Evolutionary conservation across 306 rosid species (phyloP).

Genomic region (Trifolium dubium): DNA sequence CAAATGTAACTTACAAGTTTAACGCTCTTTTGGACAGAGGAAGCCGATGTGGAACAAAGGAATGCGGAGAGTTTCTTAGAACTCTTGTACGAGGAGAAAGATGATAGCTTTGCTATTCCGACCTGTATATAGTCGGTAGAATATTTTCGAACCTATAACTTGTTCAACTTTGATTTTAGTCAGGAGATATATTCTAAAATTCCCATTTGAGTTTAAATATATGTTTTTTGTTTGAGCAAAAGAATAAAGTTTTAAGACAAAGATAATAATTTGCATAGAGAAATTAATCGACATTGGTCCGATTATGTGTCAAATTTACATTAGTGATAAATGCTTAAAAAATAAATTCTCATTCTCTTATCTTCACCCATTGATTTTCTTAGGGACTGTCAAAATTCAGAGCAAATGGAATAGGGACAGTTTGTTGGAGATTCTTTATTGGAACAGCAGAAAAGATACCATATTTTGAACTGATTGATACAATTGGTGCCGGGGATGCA

Average conservation of each 20-base stretch:
- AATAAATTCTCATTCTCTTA: too few relatives aligned
- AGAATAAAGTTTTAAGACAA: not conserved
- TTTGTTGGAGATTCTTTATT: constrained; percentile 73
- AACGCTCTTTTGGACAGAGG: constrained; percentile 58
- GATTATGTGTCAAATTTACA: not conserved
- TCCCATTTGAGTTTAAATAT: not conserved
- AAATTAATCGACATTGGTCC: not conserved
- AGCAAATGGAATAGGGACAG: constrained; percentile 69
- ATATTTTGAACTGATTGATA: constrained; percentile 70
- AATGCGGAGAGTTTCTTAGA: constrained; percentile 60
- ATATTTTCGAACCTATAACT: constrained; percentile 20
- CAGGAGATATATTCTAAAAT: constrained; percentile 8
- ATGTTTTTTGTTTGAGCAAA: not conserved
- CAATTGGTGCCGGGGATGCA: constrained; percentile 98
- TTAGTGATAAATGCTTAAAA: too few relatives aligned
- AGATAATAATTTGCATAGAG: not conserved
- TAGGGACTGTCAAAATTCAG: constrained; percentile 66
- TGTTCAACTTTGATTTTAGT: constrained; percentile 15
- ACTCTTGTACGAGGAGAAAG: constrained; percentile 58
- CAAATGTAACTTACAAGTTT: constrained; percentile 31
- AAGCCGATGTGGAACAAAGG: constrained; percentile 58
- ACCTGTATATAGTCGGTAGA: constrained; percentile 72
- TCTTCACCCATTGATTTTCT: constrained; percentile 17
- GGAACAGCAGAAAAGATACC: constrained; percentile 97
- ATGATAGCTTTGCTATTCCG: constrained; percentile 57